Conservation (phyloP, 1,284 basidiomycete genomes). For the Ceratobasidium sp. region DNA sequence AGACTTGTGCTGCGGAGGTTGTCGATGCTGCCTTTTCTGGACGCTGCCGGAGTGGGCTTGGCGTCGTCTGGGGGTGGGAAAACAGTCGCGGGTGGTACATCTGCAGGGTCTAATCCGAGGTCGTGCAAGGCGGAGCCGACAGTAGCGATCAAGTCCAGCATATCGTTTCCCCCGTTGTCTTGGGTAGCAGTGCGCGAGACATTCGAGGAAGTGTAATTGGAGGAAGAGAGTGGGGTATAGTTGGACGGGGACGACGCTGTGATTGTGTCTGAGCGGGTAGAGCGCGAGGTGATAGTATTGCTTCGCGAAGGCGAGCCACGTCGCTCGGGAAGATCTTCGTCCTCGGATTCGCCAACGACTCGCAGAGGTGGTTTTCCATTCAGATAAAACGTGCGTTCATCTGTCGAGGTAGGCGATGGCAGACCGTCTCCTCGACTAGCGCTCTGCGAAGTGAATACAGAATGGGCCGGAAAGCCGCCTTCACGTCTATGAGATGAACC, state of each 20-base stretch:
- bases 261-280: constrained; percentile 6
- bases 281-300: constrained; percentile 27
- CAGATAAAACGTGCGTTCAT: constrained; percentile 23
- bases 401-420: background rate
- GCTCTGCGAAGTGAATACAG: constrained; percentile 10
- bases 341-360: constrained; percentile 9
- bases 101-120: constrained; percentile 34
- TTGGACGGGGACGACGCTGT: constrained; percentile 7
- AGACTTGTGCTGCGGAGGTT: background rate
- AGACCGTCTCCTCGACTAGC: constrained; percentile 2
- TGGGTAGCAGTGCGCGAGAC: constrained; percentile 5
- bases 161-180: constrained; percentile 13
- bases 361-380: background rate
- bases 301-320: constrained; percentile 12
- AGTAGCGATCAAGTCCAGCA: constrained; percentile 43
- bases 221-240: constrained; percentile 25
- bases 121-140: constrained; percentile 42
- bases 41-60: constrained; percentile 17
- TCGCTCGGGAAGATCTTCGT: background rate
- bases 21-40: background rate
- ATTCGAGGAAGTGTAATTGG: constrained; percentile 21
- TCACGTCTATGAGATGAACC: constrained; percentile 31
- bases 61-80: constrained; percentile 29
- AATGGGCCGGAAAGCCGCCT: constrained; percentile 37
- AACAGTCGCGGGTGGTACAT: constrained; percentile 36